Evolutionary conservation across 345 rosid genomes (phyloP).

Genomic region (Clarkia xantiana): DNA sequence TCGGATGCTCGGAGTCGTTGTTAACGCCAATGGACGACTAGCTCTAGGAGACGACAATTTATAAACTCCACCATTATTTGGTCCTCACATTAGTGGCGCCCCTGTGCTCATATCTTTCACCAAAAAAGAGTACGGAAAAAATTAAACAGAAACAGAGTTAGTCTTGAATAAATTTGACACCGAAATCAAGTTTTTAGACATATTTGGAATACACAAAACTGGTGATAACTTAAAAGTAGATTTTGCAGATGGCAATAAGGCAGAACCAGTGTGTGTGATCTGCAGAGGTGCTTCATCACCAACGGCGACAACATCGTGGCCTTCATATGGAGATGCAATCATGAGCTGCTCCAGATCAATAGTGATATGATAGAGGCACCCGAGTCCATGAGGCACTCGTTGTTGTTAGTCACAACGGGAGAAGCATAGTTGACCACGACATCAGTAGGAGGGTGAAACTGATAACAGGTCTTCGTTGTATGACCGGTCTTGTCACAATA

Average conservation of each 20-base stretch:
- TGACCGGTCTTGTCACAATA: background rate
- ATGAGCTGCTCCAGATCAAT: background rate
- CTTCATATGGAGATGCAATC: background rate
- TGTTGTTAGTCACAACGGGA: background rate
- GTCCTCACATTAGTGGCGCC: no score
- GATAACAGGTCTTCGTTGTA: background rate
- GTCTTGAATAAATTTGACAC: no score
- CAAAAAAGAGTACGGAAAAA: constrained; percentile 3
- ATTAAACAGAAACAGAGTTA: no score
- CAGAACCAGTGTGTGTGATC: constrained; percentile 6
- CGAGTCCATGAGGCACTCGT: background rate
- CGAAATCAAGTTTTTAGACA: no score
- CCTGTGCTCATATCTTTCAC: constrained; percentile 3
- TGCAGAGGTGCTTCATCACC: background rate
- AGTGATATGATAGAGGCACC: background rate
- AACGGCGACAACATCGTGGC: constrained; percentile 5
- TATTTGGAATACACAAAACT: no score
- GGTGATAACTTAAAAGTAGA: no score
- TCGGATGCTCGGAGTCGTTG: no score
- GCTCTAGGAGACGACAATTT: no score
- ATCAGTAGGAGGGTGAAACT: background rate
- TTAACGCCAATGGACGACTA: background rate
- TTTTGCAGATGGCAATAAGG: no score
- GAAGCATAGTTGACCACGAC: background rate
- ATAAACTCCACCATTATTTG: background rate